Evolutionary conservation across 2,329 filamentous ascomycete genomes (phyloP).

Genomic region (Trichoderma asperellum): DNA sequence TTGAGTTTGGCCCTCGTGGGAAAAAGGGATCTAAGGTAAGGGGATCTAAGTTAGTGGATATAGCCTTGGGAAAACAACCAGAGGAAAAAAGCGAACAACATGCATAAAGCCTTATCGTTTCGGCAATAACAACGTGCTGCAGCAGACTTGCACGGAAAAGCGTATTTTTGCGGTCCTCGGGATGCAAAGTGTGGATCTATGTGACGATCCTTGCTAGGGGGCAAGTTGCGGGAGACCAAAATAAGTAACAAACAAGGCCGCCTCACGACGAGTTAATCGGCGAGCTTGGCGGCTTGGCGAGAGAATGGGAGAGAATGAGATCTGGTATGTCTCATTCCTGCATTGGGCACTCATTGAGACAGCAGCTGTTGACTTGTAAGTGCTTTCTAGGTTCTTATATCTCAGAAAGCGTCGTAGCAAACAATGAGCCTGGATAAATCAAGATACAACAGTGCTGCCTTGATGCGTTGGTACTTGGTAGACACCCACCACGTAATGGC

Average conservation of each 20-base stretch:
- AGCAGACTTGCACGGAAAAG: slow-evolving; percentile 1
- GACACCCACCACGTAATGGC: not conserved
- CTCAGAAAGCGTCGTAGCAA: not conserved
- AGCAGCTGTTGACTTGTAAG: not conserved
- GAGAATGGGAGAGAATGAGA: not conserved
- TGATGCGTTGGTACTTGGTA: not conserved
- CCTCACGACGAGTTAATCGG: not conserved
- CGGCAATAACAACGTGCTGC: not conserved
- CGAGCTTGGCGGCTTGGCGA: slow-evolving; percentile 5
- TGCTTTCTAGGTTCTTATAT: not conserved
- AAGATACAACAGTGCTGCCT: not conserved
- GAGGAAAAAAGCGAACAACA: slow-evolving; percentile 15
- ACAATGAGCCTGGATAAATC: not conserved
- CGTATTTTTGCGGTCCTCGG: slow-evolving; percentile 2
- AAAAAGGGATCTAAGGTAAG: slow-evolving; percentile 21
- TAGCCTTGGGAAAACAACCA: not conserved
- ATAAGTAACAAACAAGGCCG: not conserved
- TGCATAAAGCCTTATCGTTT: slow-evolving; percentile 25
- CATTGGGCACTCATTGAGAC: not conserved
- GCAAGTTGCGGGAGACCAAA: not conserved
- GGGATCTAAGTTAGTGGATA: slow-evolving; percentile 13
- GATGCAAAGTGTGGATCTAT: not conserved
- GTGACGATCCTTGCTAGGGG: slow-evolving; percentile 16
- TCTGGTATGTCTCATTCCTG: not conserved
- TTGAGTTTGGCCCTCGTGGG: not conserved